These are phyloP conservation scores for Salix caprea DNA, from an alignment of 345 rosid genomes.

Conservation along the genomic window DNA sequence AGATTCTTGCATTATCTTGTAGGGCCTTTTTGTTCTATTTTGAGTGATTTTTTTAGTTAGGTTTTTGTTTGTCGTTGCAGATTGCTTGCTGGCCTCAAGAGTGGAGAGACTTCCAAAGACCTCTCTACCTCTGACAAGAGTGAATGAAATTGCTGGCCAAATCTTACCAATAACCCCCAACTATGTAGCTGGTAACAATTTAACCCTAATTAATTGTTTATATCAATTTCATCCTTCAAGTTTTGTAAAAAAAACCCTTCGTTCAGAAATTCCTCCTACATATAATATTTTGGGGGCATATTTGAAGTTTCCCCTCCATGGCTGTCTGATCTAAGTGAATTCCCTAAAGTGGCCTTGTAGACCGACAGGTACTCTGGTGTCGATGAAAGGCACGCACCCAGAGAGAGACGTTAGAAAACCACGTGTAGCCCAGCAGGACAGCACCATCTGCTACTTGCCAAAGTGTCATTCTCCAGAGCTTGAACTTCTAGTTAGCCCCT, in stretches of 20 bases:
- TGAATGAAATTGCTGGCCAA: not conserved
- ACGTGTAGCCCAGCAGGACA: too few relatives aligned
- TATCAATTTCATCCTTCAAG: not conserved
- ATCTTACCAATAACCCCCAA: not conserved
- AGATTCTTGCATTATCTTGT: conserved; percentile 71
- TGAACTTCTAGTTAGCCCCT: not conserved
- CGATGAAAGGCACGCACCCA: not conserved
- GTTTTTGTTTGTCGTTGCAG: conserved; percentile 8
- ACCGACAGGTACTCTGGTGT: conserved; percentile 14
- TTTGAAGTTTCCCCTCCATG: not conserved
- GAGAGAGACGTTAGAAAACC: too few relatives aligned
- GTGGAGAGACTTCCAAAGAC: conserved; percentile 2
- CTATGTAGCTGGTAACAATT: not conserved
- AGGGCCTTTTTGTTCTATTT: not conserved
- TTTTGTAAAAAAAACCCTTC: not conserved
- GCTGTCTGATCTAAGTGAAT: not conserved
- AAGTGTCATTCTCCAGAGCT: not conserved
- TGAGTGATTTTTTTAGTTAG: conserved; percentile 3
- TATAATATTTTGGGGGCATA: not conserved
- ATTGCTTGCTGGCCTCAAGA: conserved; percentile 13
- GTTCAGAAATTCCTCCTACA: too few relatives aligned
- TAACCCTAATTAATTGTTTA: not conserved
- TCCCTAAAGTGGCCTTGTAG: conserved; percentile 16
- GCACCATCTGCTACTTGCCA: not conserved
- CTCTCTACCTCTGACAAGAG: not conserved